A percentile compares a stretch with the other conserved stretches of the same genome.
Evolutionary conservation across 305 asterid species (phyloP).

Genomic region (Rubia peregrina): DNA sequence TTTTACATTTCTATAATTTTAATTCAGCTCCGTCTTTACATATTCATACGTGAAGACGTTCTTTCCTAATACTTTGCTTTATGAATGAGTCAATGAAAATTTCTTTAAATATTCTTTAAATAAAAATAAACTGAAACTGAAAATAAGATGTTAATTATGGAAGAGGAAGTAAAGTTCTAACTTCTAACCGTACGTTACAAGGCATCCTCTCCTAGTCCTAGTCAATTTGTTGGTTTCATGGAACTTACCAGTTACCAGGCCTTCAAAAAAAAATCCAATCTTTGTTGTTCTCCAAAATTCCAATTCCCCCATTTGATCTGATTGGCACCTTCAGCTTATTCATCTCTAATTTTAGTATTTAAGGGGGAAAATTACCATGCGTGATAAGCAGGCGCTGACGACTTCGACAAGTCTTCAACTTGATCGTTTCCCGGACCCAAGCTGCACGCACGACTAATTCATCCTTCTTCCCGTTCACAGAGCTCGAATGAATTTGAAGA

Average conservation of each 20-base stretch:
- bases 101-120: no score
- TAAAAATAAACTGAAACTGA: no score
- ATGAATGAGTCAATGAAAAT: no score
- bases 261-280: neutral
- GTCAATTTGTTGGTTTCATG: constrained; percentile 6
- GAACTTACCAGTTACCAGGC: neutral
- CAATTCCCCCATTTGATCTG: neutral
- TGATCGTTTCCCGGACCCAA: constrained; percentile 2
- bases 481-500: constrained; percentile 24
- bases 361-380: neutral
- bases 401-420: constrained; percentile 7
- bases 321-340: neutral
- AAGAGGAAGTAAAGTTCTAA: neutral
- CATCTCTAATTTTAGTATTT: neutral
- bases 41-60: no score
- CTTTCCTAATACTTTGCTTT: no score
- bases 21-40: no score
- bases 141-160: no score
- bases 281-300: neutral
- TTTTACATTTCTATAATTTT: no score
- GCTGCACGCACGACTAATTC: neutral
- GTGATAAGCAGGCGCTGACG: constrained; percentile 6
- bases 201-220: neutral
- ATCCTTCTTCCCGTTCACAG: neutral
- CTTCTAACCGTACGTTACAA: neutral